These are phyloP conservation scores for Plasmodium malariae DNA, from an alignment of 169 alveolate species.

Conservation along the genomic window DNA sequence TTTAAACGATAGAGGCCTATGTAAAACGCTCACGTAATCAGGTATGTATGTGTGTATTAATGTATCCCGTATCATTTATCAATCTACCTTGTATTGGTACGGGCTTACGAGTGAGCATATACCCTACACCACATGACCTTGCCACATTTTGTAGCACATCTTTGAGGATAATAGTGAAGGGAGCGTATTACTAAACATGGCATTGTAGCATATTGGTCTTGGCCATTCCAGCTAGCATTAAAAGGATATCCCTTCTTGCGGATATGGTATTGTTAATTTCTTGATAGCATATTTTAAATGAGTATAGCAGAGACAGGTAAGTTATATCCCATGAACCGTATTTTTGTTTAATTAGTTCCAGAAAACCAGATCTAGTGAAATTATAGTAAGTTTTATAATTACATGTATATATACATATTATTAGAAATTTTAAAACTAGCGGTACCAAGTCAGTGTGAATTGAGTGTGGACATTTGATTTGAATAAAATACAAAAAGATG, in stretches of 20 bases:
- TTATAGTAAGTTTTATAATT: slow-evolving; percentile 54
- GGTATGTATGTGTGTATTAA: too few species aligned
- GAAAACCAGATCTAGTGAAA: slow-evolving; percentile 42
- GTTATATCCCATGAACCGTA: slow-evolving; percentile 71
- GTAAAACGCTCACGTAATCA: too few species aligned
- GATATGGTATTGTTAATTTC: not conserved
- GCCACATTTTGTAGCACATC: not conserved
- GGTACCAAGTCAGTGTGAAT: slow-evolving; percentile 68
- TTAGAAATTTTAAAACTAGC: slow-evolving; percentile 62
- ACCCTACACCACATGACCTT: too few species aligned
- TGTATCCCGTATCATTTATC: too few species aligned
- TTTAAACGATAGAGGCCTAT: too few species aligned
- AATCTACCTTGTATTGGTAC: too few species aligned
- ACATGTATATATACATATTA: slow-evolving; percentile 55
- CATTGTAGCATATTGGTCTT: not conserved
- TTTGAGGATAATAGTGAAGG: not conserved
- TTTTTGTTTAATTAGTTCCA: slow-evolving; percentile 70
- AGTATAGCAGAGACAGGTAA: slow-evolving; percentile 19
- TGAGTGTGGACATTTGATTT: slow-evolving; percentile 56
- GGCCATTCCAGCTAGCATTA: slow-evolving; percentile 28
- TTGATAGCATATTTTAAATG: slow-evolving; percentile 47
- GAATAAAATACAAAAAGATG: slow-evolving; percentile 61
- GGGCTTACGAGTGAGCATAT: too few species aligned
- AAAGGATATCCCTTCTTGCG: slow-evolving; percentile 6
- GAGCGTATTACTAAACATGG: not conserved